Percentiles rank a stretch among this genome's conserved stretches.
Conservation (phyloP, 2,329 filamentous ascomycete genomes). For the Colletotrichum tropicicola region DNA sequence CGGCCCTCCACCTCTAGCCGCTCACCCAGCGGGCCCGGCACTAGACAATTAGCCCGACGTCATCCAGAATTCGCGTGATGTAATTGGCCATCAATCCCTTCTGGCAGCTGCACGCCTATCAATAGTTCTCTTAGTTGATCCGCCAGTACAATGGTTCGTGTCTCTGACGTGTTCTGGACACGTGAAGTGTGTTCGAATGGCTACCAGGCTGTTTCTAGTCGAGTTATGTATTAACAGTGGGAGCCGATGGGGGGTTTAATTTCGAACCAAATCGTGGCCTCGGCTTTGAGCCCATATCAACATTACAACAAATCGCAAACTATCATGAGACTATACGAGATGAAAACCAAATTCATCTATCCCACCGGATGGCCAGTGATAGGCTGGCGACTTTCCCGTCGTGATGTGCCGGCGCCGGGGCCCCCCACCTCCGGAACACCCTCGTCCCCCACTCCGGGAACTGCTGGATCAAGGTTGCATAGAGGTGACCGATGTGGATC, state of each 20-base stretch:
- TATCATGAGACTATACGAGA: too few species aligned
- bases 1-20: slow-evolving; percentile 10
- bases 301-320: too few species aligned
- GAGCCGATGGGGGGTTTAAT: too few species aligned
- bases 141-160: not conserved
- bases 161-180: not conserved
- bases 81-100: not conserved
- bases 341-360: too few species aligned
- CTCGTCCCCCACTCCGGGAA: slow-evolving; percentile 27
- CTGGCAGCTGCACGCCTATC: not conserved
- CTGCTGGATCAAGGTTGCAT: slow-evolving; percentile 8
- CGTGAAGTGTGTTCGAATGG: too few species aligned
- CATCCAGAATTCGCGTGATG: not conserved
- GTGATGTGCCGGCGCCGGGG: not conserved
- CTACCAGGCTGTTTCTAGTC: not conserved
- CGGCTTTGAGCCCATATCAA: too few species aligned
- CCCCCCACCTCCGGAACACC: slow-evolving; percentile 18
- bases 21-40: slow-evolving; percentile 2
- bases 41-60: not conserved
- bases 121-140: not conserved
- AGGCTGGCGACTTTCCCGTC: not conserved
- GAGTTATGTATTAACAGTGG: too few species aligned
- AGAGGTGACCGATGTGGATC: slow-evolving; percentile 5
- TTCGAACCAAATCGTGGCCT: too few species aligned
- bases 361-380: too few species aligned